Conservation (phyloP, 805 yeast species). For the Schwanniomyces pseudopolymorphus region DNA sequence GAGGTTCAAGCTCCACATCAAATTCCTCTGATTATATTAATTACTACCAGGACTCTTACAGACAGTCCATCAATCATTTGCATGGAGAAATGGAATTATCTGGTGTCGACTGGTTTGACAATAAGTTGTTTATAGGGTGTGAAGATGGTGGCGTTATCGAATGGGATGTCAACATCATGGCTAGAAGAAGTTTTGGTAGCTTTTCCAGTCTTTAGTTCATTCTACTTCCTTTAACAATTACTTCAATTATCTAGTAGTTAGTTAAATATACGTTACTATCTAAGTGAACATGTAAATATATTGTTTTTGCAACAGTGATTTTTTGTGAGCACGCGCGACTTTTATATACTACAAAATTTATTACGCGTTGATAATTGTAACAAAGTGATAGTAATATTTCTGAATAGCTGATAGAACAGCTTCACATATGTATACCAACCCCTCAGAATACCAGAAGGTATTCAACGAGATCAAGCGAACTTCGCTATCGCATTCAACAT, state of each 20-base stretch:
- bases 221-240: background rate
- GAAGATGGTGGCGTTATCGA: slow-evolving; percentile 40
- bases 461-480: slow-evolving; percentile 67
- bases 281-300: background rate
- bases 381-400: background rate
- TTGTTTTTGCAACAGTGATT: background rate
- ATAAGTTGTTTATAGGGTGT: slow-evolving; percentile 37
- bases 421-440: slow-evolving; percentile 66
- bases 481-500: slow-evolving; percentile 89
- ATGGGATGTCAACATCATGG: slow-evolving; percentile 40
- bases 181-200: slow-evolving; percentile 40
- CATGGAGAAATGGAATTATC: slow-evolving; percentile 45
- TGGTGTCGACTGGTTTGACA: slow-evolving; percentile 37
- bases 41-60: slow-evolving; percentile 26
- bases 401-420: slow-evolving; percentile 12
- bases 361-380: background rate
- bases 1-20: slow-evolving; percentile 1
- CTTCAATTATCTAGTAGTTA: background rate
- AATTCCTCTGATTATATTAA: slow-evolving; percentile 4
- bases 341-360: background rate
- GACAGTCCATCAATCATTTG: slow-evolving; percentile 31
- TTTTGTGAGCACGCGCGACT: background rate
- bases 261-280: background rate
- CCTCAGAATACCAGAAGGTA: slow-evolving; percentile 63
- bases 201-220: slow-evolving; percentile 27